These are phyloP conservation scores for Hypoxylon fragiforme DNA, from an alignment of 495 filamentous ascomycete genomes.

Conservation along the genomic window DNA sequence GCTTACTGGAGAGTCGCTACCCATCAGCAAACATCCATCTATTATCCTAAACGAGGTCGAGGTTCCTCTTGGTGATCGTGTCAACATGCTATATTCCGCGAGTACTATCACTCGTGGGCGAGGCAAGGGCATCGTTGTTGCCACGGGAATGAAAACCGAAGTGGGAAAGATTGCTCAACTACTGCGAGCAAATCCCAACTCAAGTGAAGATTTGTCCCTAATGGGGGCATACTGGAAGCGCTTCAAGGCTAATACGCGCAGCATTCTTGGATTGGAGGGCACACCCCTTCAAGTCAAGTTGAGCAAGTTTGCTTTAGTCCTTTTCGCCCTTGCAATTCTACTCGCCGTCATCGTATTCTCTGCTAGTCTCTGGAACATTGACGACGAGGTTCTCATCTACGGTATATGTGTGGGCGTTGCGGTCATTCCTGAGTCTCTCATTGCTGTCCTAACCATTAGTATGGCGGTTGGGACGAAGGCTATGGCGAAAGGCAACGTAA, in stretches of 20 bases:
- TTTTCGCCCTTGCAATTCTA: constrained; percentile 71
- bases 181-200: constrained; percentile 52
- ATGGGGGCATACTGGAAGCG: constrained; percentile 40
- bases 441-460: constrained; percentile 75
- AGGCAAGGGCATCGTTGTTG: constrained; percentile 68
- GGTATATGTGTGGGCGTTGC: constrained; percentile 67
- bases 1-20: constrained; percentile 77
- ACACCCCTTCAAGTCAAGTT: constrained; percentile 71
- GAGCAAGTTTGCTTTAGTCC: constrained; percentile 68
- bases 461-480: constrained; percentile 73
- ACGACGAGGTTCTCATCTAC: constrained; percentile 69
- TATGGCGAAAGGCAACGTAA: constrained; percentile 70
- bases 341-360: constrained; percentile 70
- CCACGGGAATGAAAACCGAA: constrained; percentile 72
- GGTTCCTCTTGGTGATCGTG: constrained; percentile 67
- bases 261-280: constrained; percentile 66
- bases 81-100: constrained; percentile 72
- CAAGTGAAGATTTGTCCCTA: constrained; percentile 36
- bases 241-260: constrained; percentile 43
- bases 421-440: constrained; percentile 75
- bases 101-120: constrained; percentile 74
- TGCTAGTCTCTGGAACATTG: constrained; percentile 60
- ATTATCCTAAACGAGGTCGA: constrained; percentile 43
- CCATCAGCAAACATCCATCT: constrained; percentile 61
- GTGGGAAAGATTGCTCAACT: constrained; percentile 71